phyloP scores from a whole-genome alignment of 2,329 filamentous ascomycete species.

The Proliferodiscus dingleyae region DNA sequence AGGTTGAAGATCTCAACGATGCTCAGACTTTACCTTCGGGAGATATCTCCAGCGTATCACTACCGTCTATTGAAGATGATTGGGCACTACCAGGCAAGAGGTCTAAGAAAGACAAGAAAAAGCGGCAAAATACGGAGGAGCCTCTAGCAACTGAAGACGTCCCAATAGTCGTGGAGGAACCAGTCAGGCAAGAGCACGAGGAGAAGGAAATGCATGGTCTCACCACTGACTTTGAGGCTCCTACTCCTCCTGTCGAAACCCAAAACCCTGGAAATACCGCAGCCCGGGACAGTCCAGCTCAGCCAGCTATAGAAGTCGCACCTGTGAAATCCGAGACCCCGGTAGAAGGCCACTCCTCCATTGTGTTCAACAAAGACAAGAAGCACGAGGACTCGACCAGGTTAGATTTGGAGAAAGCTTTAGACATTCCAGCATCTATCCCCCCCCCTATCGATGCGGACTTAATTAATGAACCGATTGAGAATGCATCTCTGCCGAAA shows the following conservation, averaged over 20 bases:
- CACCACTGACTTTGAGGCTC: neutral
- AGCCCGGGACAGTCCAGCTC: neutral
- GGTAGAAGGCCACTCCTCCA: conserved; percentile 1
- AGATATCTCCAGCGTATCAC: neutral
- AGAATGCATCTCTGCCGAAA: neutral
- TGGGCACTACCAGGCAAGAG: conserved; percentile 33
- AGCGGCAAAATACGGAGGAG: conserved; percentile 4
- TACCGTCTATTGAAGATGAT: neutral
- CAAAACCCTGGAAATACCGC: neutral
- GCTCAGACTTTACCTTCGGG: neutral
- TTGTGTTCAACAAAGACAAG: conserved; percentile 18
- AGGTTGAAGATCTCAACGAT: neutral
- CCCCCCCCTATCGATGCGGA: neutral
- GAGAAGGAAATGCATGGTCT: neutral
- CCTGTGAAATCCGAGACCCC: neutral
- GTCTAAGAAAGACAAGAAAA: conserved; percentile 32
- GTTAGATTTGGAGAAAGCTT: neutral
- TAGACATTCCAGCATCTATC: neutral
- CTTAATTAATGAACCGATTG: neutral
- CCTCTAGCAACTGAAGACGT: neutral
- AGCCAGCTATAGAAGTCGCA: neutral
- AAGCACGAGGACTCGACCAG: conserved; percentile 5
- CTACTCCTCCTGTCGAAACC: neutral
- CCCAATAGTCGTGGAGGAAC: neutral
- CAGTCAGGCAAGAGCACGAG: neutral